Percentiles rank a stretch among this genome's conserved stretches.
Evolutionary conservation across 192 early-diverging fungal species (phyloP).

Genomic region (Umbelopsis sp.): DNA sequence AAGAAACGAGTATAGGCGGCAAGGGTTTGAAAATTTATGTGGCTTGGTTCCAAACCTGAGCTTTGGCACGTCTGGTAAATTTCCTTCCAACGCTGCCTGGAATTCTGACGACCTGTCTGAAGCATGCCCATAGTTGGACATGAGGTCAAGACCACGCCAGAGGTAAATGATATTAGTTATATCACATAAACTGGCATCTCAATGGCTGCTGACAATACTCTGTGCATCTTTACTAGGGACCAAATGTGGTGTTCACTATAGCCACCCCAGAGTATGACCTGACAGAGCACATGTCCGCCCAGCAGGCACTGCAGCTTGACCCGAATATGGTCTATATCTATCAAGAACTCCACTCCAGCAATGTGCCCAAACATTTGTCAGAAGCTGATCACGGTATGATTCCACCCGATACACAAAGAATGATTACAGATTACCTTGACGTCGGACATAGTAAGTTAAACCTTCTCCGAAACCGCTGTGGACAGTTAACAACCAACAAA

Average conservation of each 20-base stretch:
- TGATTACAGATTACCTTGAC: neutral
- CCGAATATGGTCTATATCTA: neutral
- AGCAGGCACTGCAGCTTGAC: neutral
- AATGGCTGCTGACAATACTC: neutral
- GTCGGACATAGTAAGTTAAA: constrained; percentile 3
- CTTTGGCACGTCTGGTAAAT: no score
- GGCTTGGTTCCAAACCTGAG: neutral
- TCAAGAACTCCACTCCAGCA: neutral
- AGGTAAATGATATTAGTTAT: neutral
- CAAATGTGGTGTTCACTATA: neutral
- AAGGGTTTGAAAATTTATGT: neutral
- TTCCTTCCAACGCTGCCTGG: neutral
- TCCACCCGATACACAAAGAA: neutral
- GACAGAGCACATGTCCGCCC: neutral
- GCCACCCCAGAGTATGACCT: neutral
- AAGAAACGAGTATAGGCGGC: neutral
- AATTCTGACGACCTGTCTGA: neutral
- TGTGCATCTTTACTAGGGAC: neutral
- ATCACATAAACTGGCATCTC: neutral
- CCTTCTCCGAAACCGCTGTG: neutral
- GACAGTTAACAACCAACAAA: neutral
- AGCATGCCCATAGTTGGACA: constrained; percentile 13
- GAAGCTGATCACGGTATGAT: neutral
- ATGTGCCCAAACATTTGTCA: neutral
- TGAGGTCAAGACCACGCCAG: constrained; percentile 3